Percentiles rank a stretch among this genome's conserved stretches.
These are phyloP conservation scores for Prunus mongolica DNA, from an alignment of 306 rosid species.

Conservation along the genomic window DNA sequence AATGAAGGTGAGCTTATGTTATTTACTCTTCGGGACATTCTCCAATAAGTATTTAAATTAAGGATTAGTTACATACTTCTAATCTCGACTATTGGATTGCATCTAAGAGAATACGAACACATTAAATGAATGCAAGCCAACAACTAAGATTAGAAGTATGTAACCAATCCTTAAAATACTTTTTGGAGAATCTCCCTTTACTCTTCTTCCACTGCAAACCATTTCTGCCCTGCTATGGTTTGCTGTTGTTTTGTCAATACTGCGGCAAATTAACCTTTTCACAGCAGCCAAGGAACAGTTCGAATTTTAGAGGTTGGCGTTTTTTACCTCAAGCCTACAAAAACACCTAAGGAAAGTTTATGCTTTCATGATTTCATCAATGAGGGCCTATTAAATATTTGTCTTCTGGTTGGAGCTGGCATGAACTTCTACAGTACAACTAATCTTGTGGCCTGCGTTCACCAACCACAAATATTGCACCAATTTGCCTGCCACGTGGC, in stretches of 20 bases:
- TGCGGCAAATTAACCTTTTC: background rate
- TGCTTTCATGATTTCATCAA: background rate
- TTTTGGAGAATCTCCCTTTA: background rate
- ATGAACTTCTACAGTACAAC: background rate
- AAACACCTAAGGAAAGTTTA: background rate
- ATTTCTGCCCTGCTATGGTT: background rate
- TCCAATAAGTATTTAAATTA: too few species aligned
- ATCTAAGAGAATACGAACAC: too few species aligned
- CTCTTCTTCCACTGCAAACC: background rate
- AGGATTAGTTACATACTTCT: too few species aligned
- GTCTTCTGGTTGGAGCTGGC: conserved; percentile 3
- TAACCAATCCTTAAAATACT: too few species aligned
- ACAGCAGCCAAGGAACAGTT: background rate
- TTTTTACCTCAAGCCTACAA: background rate
- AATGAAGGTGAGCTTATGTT: background rate
- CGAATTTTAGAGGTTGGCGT: background rate
- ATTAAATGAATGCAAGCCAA: too few species aligned
- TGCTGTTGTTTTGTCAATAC: background rate
- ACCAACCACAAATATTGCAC: conserved; percentile 17
- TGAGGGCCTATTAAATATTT: background rate
- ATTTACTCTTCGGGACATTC: background rate
- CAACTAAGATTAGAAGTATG: fast-evolving
- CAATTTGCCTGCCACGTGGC: conserved; percentile 53
- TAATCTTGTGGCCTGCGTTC: conserved; percentile 42
- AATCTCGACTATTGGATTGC: too few species aligned